Conservation (phyloP, 805 yeast species). For the Yamadazyma philogaea region DNA sequence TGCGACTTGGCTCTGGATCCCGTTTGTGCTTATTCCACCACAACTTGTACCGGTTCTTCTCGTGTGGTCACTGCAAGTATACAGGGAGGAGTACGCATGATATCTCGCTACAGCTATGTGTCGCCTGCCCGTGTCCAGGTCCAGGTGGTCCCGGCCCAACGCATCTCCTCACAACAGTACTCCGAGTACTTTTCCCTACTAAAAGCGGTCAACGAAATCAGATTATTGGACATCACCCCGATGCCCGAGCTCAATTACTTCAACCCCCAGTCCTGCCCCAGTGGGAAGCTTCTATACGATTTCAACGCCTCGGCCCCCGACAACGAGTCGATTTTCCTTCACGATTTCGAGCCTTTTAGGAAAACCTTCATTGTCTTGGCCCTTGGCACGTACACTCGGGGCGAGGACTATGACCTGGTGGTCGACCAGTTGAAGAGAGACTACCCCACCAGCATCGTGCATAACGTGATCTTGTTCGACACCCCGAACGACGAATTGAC, state of each 20-base stretch:
- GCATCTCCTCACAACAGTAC: conserved; percentile 42
- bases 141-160: conserved; percentile 65
- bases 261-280: conserved; percentile 83
- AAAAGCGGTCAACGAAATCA: conserved; percentile 53
- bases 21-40: neutral
- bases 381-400: conserved; percentile 28
- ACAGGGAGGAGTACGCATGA: no score
- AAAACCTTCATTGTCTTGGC: conserved; percentile 65
- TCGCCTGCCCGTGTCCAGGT: conserved; percentile 66
- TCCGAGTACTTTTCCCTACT: conserved; percentile 42
- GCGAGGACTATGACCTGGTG: conserved; percentile 3
- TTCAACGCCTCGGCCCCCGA: conserved; percentile 47
- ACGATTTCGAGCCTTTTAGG: conserved; percentile 88
- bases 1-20: neutral
- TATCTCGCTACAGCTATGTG: conserved; percentile 47
- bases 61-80: no score
- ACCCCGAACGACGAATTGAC: conserved; percentile 27
- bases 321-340: conserved; percentile 61
- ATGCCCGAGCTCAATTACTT: conserved; percentile 47
- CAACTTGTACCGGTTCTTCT: neutral
- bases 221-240: conserved; percentile 75
- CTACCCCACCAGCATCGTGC: conserved; percentile 54
- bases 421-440: conserved; percentile 32
- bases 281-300: conserved; percentile 66
- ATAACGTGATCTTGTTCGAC: conserved; percentile 53